Conservation (phyloP, 2,329 filamentous ascomycete species). For the Fusarium albosuccineum region DNA sequence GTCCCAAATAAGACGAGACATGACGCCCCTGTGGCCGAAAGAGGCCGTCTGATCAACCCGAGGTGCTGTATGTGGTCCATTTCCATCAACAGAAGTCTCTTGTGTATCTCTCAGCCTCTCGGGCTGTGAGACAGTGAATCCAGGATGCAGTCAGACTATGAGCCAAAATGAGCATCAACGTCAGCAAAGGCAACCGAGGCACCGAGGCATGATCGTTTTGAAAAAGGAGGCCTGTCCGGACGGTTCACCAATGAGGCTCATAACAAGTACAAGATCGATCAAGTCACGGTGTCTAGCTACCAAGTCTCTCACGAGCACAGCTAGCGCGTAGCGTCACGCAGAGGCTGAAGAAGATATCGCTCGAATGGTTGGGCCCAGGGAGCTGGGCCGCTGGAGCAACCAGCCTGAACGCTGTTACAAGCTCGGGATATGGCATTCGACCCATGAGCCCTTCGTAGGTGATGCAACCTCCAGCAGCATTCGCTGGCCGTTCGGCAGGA, state of each 20-base stretch:
- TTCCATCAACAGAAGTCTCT: constrained; percentile 4
- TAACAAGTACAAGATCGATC: neutral
- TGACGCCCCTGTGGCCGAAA: constrained; percentile 19
- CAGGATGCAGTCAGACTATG: neutral
- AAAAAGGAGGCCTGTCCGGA: neutral
- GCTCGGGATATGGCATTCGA: constrained; percentile 25
- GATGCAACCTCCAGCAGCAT: neutral
- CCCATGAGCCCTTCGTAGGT: constrained; percentile 5
- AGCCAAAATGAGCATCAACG: neutral
- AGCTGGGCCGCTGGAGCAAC: constrained; percentile 11
- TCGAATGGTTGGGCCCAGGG: constrained; percentile 30
- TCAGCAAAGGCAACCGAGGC: constrained; percentile 15
- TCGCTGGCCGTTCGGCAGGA: constrained; percentile 16
- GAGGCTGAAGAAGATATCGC: neutral
- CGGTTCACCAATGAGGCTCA: constrained; percentile 4
- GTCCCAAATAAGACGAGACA: neutral
- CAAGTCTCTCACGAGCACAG: neutral
- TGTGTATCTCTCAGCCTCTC: constrained; percentile 21
- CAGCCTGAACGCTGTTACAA: constrained; percentile 1
- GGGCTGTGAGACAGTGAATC: constrained; percentile 17
- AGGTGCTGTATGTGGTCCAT: constrained; percentile 2
- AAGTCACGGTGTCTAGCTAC: neutral
- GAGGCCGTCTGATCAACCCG: constrained; percentile 13
- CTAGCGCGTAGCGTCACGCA: constrained; percentile 1
- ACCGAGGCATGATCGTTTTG: neutral